Base-by-base conservation (phyloP, 1,284 basidiomycete genomes). In the Moesziomyces parantarcticus region DNA sequence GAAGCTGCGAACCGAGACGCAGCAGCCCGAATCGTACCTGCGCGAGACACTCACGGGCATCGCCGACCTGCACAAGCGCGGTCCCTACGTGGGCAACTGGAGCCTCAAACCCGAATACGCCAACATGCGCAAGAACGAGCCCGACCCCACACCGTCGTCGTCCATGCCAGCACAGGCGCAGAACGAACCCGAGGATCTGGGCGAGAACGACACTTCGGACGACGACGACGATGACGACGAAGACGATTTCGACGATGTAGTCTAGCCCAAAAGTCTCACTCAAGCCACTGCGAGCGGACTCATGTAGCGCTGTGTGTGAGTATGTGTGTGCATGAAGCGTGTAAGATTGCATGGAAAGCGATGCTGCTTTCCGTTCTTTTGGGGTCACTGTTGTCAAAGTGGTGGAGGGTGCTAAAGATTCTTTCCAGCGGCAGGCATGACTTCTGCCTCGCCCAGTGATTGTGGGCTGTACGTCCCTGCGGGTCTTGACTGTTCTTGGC, bases 11-110 rank as follows among this genome's bases (percentile, higher is more conserved):
- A 89, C 91, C 68, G 89, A 89, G 56, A 92, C 92, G 0, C 90
- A 94, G 82, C 95, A 98, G 84, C 95, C 95, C 1, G 92, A 96
- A 83, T 89, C 87, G 16, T 97, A 94, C 84, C 88, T 98, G 59
- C 92, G 94, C 76, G 93, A 97, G 77, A 90, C 93, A 0, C 85
- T 98, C 50, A 86, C 86, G 44, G 91, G 93, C 69, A 90, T 97
- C 48, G 94, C 92, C 2, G 89, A 88, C 64, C 86, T 94, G 48
- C 90, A 94, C 82, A 90, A 90, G 58, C 90, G 90, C 52, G 94
- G 94, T 1, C 84, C 85, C n/a, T 88, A 88, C 58, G 80, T 83
- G 18, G 85, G 86, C 34, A 84, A 86, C 75, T 88, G 85, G 77
- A 75, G 75, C 29, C 67, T 85, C 36, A 80, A 84, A 43, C 74